These are phyloP conservation scores for Candida tallmaniae DNA, from an alignment of 805 yeast genomes.

Conservation along the genomic window DNA sequence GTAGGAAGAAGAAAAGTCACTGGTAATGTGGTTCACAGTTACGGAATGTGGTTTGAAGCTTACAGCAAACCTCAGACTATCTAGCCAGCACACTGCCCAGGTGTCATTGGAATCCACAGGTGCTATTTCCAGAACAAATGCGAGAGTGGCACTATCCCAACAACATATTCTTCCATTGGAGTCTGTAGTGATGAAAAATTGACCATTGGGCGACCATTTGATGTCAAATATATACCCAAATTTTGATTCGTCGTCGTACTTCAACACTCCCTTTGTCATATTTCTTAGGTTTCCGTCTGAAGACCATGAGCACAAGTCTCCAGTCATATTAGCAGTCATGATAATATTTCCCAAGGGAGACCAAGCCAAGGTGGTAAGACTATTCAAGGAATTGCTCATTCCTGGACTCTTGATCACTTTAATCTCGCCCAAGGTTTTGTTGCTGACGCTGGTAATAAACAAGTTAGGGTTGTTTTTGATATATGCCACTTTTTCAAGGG, in stretches of 20 bases:
- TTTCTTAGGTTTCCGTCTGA: conserved; percentile 62
- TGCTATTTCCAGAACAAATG: conserved; percentile 27
- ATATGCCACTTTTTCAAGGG: conserved; percentile 45
- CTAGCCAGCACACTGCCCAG: conserved; percentile 71
- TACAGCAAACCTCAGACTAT: conserved; percentile 61
- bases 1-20: conserved; percentile 1
- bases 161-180: conserved; percentile 36
- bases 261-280: conserved; percentile 21
- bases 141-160: conserved; percentile 56
- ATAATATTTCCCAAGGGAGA: conserved; percentile 59
- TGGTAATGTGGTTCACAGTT: conserved; percentile 44
- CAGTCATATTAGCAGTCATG: conserved; percentile 62
- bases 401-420: conserved; percentile 29
- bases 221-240: conserved; percentile 45
- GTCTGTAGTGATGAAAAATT: conserved; percentile 58
- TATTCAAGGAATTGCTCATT: conserved; percentile 16
- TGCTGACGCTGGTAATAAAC: conserved; percentile 34
- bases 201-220: conserved; percentile 58
- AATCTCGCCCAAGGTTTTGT: conserved; percentile 24
- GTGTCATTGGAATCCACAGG: conserved; percentile 4
- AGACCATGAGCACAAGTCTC: conserved; percentile 79
- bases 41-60: conserved; percentile 57
- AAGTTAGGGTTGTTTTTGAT: conserved; percentile 50
- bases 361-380: conserved; percentile 48
- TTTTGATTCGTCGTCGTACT: conserved; percentile 10